phyloP scores from a whole-genome alignment of 2,329 filamentous ascomycete genomes.

The Verticillium longisporum region DNA sequence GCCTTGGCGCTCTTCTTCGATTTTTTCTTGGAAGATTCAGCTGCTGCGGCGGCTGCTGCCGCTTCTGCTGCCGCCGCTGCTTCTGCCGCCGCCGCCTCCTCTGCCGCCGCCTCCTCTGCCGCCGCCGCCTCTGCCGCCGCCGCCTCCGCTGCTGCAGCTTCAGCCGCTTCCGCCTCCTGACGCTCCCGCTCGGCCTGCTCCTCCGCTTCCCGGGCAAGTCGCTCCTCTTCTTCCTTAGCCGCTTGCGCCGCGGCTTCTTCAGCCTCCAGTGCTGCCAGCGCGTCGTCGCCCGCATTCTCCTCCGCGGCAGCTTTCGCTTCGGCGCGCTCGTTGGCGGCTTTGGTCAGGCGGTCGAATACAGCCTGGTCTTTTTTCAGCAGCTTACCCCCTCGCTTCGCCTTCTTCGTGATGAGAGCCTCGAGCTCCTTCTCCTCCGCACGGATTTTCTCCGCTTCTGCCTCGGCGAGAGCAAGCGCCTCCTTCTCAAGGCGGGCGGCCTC shows the following conservation, averaged over 20 bases:
- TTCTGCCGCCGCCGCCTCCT: constrained; percentile 14
- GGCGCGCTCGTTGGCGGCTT: constrained; percentile 25
- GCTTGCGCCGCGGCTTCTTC: constrained; percentile 26
- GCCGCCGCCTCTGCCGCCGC: constrained; percentile 15
- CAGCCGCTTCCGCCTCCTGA: constrained; percentile 22
- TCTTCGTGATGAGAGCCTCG: constrained; percentile 37
- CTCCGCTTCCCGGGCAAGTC: constrained; percentile 16
- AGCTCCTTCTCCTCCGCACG: constrained; percentile 29
- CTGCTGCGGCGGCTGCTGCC: constrained; percentile 17
- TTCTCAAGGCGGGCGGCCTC: constrained; percentile 15
- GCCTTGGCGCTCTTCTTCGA: constrained; percentile 32
- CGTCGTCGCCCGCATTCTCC: constrained; percentile 23
- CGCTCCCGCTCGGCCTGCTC: constrained; percentile 17
- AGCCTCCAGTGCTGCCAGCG: constrained; percentile 27
- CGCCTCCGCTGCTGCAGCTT: constrained; percentile 20
- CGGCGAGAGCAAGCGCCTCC: constrained; percentile 19
- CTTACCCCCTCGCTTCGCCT: constrained; percentile 38
- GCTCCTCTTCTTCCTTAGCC: constrained; percentile 28
- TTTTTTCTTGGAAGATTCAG: constrained; percentile 28
- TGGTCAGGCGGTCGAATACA: constrained; percentile 29
- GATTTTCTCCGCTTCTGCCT: constrained; percentile 21
- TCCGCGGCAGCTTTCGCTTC: constrained; percentile 33
- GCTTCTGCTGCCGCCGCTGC: constrained; percentile 14
- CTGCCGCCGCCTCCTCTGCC: constrained; percentile 18
- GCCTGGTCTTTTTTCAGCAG: constrained; percentile 38